A percentile compares a stretch with the other conserved stretches of the same genome.
These are phyloP conservation scores for Symbiodinium natans DNA, from an alignment of 73 alveolate species.

Conservation along the genomic window DNA sequence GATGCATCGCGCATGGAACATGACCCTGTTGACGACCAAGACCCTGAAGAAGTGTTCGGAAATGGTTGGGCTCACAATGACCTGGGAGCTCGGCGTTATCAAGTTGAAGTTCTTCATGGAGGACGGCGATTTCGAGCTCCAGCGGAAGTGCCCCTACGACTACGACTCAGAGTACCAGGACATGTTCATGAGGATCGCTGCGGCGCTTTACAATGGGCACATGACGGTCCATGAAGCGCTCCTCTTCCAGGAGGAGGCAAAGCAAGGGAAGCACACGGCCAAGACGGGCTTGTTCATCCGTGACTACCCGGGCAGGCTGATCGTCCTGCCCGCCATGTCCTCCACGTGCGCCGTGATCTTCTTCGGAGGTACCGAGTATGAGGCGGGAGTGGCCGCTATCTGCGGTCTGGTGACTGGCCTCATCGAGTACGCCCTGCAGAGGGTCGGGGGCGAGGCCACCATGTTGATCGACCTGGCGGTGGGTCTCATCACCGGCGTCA, in stretches of 20 bases:
- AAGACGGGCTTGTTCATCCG: conserved; percentile 70
- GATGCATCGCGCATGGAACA: conserved; percentile 93
- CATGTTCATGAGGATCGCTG: conserved; percentile 79
- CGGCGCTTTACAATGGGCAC: conserved; percentile 75
- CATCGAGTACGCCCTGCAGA: conserved; percentile 36
- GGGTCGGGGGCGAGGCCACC: conserved; percentile 92
- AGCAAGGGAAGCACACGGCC: conserved; percentile 89
- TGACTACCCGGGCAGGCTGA: conserved; percentile 70
- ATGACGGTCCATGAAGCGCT: conserved; percentile 76
- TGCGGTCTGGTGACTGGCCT: conserved; percentile 59
- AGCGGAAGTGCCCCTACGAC: conserved; percentile 90
- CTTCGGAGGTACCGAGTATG: conserved; percentile 39
- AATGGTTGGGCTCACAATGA: conserved; percentile 72
- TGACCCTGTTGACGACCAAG: conserved; percentile 71
- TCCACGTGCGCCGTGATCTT: conserved; percentile 92
- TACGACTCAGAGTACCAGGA: conserved; percentile 92
- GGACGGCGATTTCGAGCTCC: conserved; percentile 83
- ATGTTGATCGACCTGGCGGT: conserved; percentile 43
- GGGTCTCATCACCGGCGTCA: conserved; percentile 44
- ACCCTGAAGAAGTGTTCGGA: conserved; percentile 67
- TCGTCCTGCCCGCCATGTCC: conserved; percentile 86
- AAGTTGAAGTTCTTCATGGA: conserved; percentile 92
- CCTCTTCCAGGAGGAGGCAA: conserved; percentile 70
- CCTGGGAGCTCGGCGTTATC: conserved; percentile 90
- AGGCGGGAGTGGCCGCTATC: conserved; percentile 81